Evolutionary conservation across 768 basidiomycete species (phyloP).

Genomic region (Coprinopsis strossmayeri): DNA sequence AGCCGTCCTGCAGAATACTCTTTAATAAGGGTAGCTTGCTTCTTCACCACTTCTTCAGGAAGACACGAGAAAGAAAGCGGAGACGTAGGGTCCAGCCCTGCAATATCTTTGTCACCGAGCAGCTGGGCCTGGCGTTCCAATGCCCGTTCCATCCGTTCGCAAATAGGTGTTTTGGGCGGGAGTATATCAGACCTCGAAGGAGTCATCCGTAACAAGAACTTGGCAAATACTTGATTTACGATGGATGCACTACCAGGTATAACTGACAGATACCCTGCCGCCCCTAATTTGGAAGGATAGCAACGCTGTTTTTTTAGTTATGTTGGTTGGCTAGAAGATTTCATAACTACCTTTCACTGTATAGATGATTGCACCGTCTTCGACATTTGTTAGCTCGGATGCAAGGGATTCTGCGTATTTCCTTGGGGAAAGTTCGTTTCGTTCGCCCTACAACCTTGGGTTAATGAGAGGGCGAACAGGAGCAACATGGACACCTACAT

Average conservation of each 20-base stretch:
- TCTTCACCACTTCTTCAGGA: slow-evolving; percentile 40
- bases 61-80: slow-evolving; percentile 66
- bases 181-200: slow-evolving; percentile 41
- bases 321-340: too few relatives aligned
- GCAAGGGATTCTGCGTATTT: slow-evolving; percentile 51
- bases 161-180: slow-evolving; percentile 25
- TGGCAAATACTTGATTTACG: slow-evolving; percentile 55
- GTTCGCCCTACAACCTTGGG: slow-evolving; percentile 45
- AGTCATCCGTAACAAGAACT: slow-evolving; percentile 55
- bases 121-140: slow-evolving; percentile 43
- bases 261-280: slow-evolving; percentile 47
- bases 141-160: slow-evolving; percentile 50
- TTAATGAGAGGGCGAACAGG: background rate
- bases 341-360: slow-evolving; percentile 69
- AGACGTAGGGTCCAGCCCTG: slow-evolving; percentile 44
- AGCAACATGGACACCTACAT: slow-evolving; percentile 34
- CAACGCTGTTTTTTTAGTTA: too few relatives aligned
- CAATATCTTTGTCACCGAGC: slow-evolving; percentile 37
- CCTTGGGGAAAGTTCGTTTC: slow-evolving; percentile 44
- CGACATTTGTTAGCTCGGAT: slow-evolving; percentile 41
- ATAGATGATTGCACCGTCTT: slow-evolving; percentile 45
- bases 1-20: slow-evolving; percentile 39
- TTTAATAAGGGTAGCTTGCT: slow-evolving; percentile 43
- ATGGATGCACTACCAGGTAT: slow-evolving; percentile 51
- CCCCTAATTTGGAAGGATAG: slow-evolving; percentile 31